Base-by-base conservation (phyloP, 75 land plant genomes). In the Azolla pinnata region DNA sequence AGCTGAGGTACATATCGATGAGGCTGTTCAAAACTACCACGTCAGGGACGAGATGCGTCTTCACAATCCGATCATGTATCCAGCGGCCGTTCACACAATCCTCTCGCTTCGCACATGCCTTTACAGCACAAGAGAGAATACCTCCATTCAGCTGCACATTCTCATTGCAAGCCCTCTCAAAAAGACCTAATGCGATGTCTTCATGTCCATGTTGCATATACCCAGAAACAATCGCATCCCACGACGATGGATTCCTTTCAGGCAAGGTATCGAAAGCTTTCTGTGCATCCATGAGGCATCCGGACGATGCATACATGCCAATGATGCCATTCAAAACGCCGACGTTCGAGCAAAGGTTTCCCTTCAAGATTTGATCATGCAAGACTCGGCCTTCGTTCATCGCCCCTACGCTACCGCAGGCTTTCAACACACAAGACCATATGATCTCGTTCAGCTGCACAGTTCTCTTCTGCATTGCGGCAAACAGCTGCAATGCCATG, bases 281-380 rank as follows among this genome's bases (percentile, higher is more conserved):
- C 32, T 45, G 16, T 47, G 90, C 86, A 23, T 45, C 64, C 16
- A 64, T 77, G 12, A 80, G 54, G 61, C 66, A 38, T 35, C 81
- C 81, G 50, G 83, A 83, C 55, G 77, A 80, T 21, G 76, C 54
- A 59, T 86, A 83, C 86, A 86, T 86, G 33, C 75, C 78, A 63
- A 86, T 67, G 0, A 86, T 56, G 1, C 81, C 69, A 72, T 80
- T 83, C 17, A 44, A 44, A 19, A 80, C 70, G 1, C 59, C 61
- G 25, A 61, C 57, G 1, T 72, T 77, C 28, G 58, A 56, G 18
- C 57, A 61, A 53, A 86, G n/a, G 8, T 72, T 69, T 10, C 35
- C 55, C 9, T 74, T 75, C 33, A 62, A 27, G 21, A 72, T 58
- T 38, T 32, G 60, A 0, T 7, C 17, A 75, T 78, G 86, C 48